Evolutionary conservation across 78 protist genomes (phyloP), one percentile per base, ranked within the genome.

Genomic region (Dictyostelium intermedium): DNA sequence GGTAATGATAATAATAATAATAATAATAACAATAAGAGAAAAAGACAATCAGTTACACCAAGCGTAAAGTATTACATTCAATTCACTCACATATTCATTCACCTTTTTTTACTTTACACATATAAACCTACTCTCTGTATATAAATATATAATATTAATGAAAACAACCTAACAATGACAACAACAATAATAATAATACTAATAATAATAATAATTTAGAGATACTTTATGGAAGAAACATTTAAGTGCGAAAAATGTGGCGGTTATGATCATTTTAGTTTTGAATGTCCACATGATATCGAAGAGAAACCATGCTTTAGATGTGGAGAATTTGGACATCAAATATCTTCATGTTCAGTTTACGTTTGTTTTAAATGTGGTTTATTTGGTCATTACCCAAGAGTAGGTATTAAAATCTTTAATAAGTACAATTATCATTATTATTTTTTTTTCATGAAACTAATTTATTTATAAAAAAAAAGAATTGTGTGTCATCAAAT

Each of bases 241-340:
- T 34, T 89, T 11, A 45, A 80, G 35, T 89, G 94, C 69, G 87
- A 80, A 43, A 78, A 53, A 27, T 89, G 94, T 89, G 87, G 94
- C 5, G 87, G 1, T 30, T 60, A 32, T 66, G 66, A 89, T 50
- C 94, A 89, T 80, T 80, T 27, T 70, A 47, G 80, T 23, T 89
- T 89, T 50, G 94, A 89, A 47, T 89, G 94, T 27, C 86, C 86
- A 34, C 53, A 18, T n/a, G 53, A 30, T n/a, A 30, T 39, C 2
- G 63, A 89, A 23, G 87, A 89, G 23, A 89, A 25, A 47, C 83
- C 94, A 13, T 89, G 94, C 56, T 89, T 53, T 50, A n/a, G 94
- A 63, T 89, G 94, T 70, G 94, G 94, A 2, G 94, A 89, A 4
- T 80, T 66, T 89, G 94, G 94, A 7, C 94, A 89, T 80, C 83